Base-by-base conservation (phyloP, 192 early-diverging fungal species). In the Ramicandelaber brevisporus region DNA sequence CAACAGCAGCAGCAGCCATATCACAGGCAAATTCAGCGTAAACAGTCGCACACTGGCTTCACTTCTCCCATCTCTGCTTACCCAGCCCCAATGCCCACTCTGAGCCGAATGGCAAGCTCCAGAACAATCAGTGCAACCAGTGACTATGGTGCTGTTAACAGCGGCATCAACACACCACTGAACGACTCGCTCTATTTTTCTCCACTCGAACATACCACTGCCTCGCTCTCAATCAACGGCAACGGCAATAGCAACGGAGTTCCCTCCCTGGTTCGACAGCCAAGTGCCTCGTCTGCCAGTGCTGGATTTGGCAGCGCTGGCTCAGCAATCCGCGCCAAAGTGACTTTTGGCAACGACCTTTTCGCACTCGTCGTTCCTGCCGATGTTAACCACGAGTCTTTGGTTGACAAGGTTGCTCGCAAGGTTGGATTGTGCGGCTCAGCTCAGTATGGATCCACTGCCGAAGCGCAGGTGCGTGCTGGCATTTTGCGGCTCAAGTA, bases 241-340 rank as follows among this genome's bases (percentile, higher is more conserved):
- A 1, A 31, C 43, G 18, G 35, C 41, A 21, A 41, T 21, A 18
- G 24, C 38, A 2, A 21, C 37, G 13, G 18, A 19, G 20, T 17
- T 31, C 26, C 17, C 17, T 25, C 2, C 11, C 28, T 20, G 20
- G 23, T 20, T 17, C 21, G 8, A 2, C 18, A n/a, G 11, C 37
- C 14, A 14, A 17, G 8, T 19, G 28, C 22, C 21, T 10, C 10
- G 6, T n/a, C 13, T 9, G 11, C 6, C 11, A 29, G 17, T 48
- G 36, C 50, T 44, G 28, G 25, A 50, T 17, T 38, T 38, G 7
- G 45, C 49, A 14, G 41, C 61, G 9, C 51, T 61, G 38, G 47
- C 80, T 30, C 86, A 87, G 45, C n/a, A n/a, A n/a, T n/a, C n/a
- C n/a, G n/a, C n/a, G 62, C 92, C 43, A 86, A 84, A 33, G 70